Conservation (phyloP, 176 grass and related monocot species). For the Musa schizocarpa region DNA sequence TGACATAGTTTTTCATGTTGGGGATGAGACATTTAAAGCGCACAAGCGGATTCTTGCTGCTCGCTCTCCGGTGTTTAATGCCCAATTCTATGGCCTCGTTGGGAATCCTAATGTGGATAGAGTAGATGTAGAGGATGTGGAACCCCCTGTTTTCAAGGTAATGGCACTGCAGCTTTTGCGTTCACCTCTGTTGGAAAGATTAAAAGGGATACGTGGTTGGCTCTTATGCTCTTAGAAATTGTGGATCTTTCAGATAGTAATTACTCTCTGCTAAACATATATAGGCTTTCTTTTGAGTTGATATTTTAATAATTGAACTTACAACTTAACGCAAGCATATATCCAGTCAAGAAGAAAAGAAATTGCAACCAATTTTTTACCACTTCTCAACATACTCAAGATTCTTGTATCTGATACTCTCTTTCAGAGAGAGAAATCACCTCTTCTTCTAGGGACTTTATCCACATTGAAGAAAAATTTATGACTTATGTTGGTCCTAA, state of each 20-base stretch:
- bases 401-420: no score
- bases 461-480: no score
- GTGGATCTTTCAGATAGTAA: no score
- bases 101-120: constrained; percentile 47
- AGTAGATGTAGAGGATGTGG: constrained; percentile 67
- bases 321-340: neutral
- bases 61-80: constrained; percentile 79
- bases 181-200: neutral
- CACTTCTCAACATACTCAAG: neutral
- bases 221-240: neutral
- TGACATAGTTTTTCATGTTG: constrained; percentile 63
- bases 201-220: neutral
- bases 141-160: constrained; percentile 85
- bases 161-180: neutral
- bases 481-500: no score
- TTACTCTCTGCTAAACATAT: neutral
- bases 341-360: neutral
- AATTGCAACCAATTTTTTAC: neutral
- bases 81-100: constrained; percentile 86
- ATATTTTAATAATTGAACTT: neutral
- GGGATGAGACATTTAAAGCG: constrained; percentile 47
- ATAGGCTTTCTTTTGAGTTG: neutral
- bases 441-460: no score
- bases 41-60: constrained; percentile 84
- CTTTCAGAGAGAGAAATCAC: no score